Evolutionary conservation across 164 flowering plant species (phyloP), one percentile per base, ranked within the genome.

Genomic region (Malania oleifera): DNA sequence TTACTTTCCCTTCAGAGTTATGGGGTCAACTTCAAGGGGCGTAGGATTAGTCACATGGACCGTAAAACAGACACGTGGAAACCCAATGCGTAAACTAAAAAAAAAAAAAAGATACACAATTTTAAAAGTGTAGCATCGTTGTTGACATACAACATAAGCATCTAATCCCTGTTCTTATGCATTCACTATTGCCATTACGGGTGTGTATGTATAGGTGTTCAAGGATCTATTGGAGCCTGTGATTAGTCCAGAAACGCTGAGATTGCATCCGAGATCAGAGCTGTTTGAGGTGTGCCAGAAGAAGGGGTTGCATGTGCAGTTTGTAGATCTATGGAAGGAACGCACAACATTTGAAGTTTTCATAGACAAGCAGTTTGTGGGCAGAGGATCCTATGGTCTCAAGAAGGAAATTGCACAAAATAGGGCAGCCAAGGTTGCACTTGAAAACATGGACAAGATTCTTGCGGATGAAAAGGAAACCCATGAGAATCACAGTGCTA

Each of bases 401-500:
- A 81, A 65, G 67, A 87, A 73, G 47, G 75, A 71, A 1, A 66
- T 80, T 35, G 89, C 86, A 4, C 60, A 54, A 0, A 82, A 84
- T 22, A 66, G 80, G 28, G 95, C 95, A 1, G 89, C 95, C 14
- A 79, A 71, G 43, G 73, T 70, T 56, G 85, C 89, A 0, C 45
- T 79, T 19, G 61, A 71, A 14, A 67, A 73, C 43, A 67, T 82
- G 14, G 50, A 23, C 22, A 53, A 27, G 11, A 4, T 64, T 2
- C 14, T 37, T 0, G 46, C 40, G 44, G 48, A 68, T 68, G 60
- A 7, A n/a, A n/a, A n/a, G n/a, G n/a, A n/a, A n/a, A n/a, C n/a
- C n/a, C n/a, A n/a, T n/a, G n/a, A n/a, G n/a, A n/a, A n/a, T n/a
- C n/a, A n/a, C n/a, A n/a, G n/a, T n/a, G n/a, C n/a, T n/a, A n/a